A percentile compares a stretch with the other conserved stretches of the same genome.
Evolutionary conservation across 2,329 filamentous ascomycete genomes (phyloP).

Genomic region (Verticillium isaacii): DNA sequence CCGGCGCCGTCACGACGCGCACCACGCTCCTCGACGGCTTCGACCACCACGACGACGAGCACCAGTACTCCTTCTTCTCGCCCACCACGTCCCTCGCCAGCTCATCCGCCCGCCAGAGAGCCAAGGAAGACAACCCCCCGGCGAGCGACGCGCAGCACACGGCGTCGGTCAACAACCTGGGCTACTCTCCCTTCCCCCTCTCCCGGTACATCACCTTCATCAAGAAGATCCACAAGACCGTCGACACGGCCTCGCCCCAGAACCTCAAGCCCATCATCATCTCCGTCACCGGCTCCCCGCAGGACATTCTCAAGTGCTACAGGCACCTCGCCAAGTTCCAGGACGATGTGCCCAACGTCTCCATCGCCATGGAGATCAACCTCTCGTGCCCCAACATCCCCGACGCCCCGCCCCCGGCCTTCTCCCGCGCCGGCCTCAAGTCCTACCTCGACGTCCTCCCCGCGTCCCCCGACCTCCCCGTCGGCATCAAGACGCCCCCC

Average conservation of each 20-base stretch:
- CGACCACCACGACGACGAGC: conserved; percentile 50
- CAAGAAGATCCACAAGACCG: conserved; percentile 32
- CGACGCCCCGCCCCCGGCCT: conserved; percentile 65
- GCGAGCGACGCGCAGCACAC: conserved; percentile 16
- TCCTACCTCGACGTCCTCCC: conserved; percentile 50
- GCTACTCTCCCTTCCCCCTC: conserved; percentile 65
- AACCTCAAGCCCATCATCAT: conserved; percentile 58
- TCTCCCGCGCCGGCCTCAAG: conserved; percentile 45
- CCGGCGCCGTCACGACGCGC: conserved; percentile 70
- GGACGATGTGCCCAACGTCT: conserved; percentile 31
- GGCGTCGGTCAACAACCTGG: conserved; percentile 64
- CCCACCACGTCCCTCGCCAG: conserved; percentile 21
- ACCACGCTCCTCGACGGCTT: conserved; percentile 65
- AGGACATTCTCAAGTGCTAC: conserved; percentile 55
- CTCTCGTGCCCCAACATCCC: conserved; percentile 75
- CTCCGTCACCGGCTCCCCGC: conserved; percentile 62
- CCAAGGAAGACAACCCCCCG: conserved; percentile 12
- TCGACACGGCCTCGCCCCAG: conserved; percentile 6
- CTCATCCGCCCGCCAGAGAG: conserved; percentile 8
- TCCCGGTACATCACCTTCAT: conserved; percentile 55
- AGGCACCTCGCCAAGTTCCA: conserved; percentile 35
- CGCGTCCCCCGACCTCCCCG: conserved; percentile 26
- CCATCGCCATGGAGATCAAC: conserved; percentile 70
- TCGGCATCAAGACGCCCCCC: conserved; percentile 70
- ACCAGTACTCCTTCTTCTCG: conserved; percentile 65